Evolutionary conservation across 1,139 yeast species (phyloP).

Genomic region (Yamadazyma taylorii): DNA sequence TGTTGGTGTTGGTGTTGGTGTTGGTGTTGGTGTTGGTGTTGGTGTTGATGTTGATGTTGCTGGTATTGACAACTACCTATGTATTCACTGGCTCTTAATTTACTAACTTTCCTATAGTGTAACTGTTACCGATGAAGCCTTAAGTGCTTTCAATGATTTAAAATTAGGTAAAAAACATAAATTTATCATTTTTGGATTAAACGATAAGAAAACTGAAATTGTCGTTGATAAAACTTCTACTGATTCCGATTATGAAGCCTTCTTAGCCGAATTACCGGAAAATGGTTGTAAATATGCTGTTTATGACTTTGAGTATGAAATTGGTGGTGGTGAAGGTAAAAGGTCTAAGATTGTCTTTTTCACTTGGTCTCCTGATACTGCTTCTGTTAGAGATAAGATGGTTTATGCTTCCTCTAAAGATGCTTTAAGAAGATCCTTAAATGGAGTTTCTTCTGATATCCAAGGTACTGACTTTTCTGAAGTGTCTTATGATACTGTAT

Average conservation of each 20-base stretch:
- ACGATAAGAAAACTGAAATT: conserved; percentile 84
- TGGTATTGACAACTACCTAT: too few relatives aligned
- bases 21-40: too few relatives aligned
- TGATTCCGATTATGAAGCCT: conserved; percentile 73
- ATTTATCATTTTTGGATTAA: conserved; percentile 77
- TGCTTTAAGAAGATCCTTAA: conserved; percentile 94
- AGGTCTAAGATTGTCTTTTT: conserved; percentile 90
- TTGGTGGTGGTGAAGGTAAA: conserved; percentile 90
- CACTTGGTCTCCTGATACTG: conserved; percentile 98
- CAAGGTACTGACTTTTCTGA: conserved; percentile 99
- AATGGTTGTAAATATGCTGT: conserved; percentile 95
- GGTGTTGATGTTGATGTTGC: too few relatives aligned
- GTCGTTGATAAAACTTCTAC: conserved; percentile 83
- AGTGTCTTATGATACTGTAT: conserved; percentile 89
- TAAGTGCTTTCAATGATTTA: conserved; percentile 90
- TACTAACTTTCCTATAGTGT: conserved; percentile 51
- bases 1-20: too few relatives aligned
- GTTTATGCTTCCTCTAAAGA: conserved; percentile 97
- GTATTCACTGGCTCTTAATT: too few relatives aligned
- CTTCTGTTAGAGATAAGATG: conserved; percentile 94
- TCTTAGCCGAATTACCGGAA: conserved; percentile 88
- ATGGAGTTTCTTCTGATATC: conserved; percentile 89
- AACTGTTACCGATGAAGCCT: conserved; percentile 92
- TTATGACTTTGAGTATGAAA: conserved; percentile 93
- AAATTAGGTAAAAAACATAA: conserved; percentile 91